A percentile compares a stretch with the other conserved stretches of the same genome.
phyloP scores from a whole-genome alignment of 306 rosid species.

The Quercus gilva region DNA sequence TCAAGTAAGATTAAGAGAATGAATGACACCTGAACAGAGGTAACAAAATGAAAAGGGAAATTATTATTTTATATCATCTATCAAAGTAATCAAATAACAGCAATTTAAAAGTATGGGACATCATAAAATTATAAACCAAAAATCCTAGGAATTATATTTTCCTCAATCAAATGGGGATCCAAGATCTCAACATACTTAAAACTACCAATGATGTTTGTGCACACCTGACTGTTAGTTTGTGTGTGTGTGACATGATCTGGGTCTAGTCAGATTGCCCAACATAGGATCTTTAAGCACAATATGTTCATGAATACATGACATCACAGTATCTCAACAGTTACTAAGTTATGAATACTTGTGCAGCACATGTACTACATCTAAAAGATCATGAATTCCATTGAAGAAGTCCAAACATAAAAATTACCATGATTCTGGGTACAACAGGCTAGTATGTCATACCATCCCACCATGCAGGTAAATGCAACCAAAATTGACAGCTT shows the following conservation, averaged over 20 bases:
- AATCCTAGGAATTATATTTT: not conserved
- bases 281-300: not conserved
- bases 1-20: not conserved
- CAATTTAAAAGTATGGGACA: not conserved
- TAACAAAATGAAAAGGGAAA: not conserved
- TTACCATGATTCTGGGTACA: not conserved
- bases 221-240: not conserved
- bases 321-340: not conserved
- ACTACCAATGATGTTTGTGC: not conserved
- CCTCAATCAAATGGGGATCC: not conserved
- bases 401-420: not conserved
- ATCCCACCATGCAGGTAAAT: slow-evolving; percentile 17
- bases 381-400: not conserved
- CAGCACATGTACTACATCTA: not conserved
- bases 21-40: not conserved
- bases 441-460: slow-evolving; percentile 1
- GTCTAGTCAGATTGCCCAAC: not conserved
- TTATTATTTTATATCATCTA: not conserved
- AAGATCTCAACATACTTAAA: not conserved
- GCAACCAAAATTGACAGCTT: slow-evolving; percentile 4
- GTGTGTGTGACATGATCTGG: not conserved
- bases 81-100: not conserved
- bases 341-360: not conserved
- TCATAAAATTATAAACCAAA: not conserved
- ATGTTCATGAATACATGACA: not conserved